Base-by-base conservation (phyloP, 352 stramenopile genomes). In the Pythium brassicae region DNA sequence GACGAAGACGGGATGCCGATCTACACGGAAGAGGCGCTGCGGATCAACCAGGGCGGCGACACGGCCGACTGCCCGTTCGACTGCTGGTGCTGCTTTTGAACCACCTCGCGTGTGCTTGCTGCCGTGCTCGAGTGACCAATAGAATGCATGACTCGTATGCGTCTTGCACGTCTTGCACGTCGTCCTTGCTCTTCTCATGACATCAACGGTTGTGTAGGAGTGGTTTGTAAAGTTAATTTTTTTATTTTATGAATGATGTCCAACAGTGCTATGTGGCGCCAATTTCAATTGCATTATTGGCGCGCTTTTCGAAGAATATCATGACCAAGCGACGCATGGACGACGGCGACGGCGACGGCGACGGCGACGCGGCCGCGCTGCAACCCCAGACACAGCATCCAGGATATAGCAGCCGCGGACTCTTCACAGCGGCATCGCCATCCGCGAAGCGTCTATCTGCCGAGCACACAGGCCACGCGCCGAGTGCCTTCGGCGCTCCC, bases 61-160 rank as follows among this genome's bases (percentile, higher is more conserved):
- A 93, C 87, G 14, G 78, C 74, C 7, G 86, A 96, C 61, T 96
- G 87, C 44, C 87, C 87, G 0, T 96, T 96, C 53, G 87, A 96
- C 60, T 96, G 87, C 69, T 94, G 87, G 83, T 96, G 87, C 67
- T 96, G 87, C 69, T 96, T 95, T 48, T 96, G 62, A 56, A 11
- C 27, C 39, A 8, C 15, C 5, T 10, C 6, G 17, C 4, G 7
- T 4, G 3, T 14, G 23, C 17, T 15, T 20, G 14, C 22, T 20
- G 12, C 12, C 19, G 14, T n/a, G n/a, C 5, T 17, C 6, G n/a
- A 27, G 8, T 1, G 42, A 27, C 14, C 42, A 26, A 47, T 47
- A 47, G n/a, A 47, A 14, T 15, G 20, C 37, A 20, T 43, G 34
- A 39, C 34, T 14, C 10, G 11, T 15, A 39, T 17, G 10, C 10